Evolutionary conservation across 78 protist genomes (phyloP).

Genomic region (Dictyostelium brefeldianum): DNA sequence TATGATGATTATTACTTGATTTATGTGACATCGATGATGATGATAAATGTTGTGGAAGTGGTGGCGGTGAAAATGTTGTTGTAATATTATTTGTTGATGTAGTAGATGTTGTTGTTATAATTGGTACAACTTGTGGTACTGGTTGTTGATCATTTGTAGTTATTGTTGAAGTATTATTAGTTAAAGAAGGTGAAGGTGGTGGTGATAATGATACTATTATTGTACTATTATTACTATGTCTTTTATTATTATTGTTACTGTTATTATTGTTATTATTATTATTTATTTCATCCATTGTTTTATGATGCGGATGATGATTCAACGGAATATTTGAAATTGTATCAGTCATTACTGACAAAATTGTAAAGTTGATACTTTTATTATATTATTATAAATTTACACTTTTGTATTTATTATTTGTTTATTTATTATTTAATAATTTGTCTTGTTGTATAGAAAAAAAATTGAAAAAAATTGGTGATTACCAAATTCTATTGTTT

Average conservation of each 20-base stretch:
- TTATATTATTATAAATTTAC: too few species aligned
- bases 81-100: neutral
- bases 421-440: too few species aligned
- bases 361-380: too few species aligned
- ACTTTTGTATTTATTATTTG: too few species aligned
- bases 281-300: neutral
- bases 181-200: conserved; percentile 5
- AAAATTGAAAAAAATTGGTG: too few species aligned
- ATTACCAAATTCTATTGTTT: neutral
- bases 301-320: neutral
- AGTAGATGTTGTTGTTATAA: neutral
- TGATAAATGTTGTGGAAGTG: neutral
- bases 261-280: neutral
- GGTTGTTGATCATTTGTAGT: too few species aligned
- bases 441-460: too few species aligned
- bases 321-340: neutral
- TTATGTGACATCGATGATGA: neutral
- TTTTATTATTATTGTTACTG: neutral
- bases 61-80: neutral
- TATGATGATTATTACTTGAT: neutral
- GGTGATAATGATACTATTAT: neutral
- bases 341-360: neutral
- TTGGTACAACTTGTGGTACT: neutral
- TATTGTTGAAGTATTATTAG: neutral
- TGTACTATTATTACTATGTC: neutral